Conservation (phyloP, 164 flowering plant genomes). For the Liriodendron chinense region DNA sequence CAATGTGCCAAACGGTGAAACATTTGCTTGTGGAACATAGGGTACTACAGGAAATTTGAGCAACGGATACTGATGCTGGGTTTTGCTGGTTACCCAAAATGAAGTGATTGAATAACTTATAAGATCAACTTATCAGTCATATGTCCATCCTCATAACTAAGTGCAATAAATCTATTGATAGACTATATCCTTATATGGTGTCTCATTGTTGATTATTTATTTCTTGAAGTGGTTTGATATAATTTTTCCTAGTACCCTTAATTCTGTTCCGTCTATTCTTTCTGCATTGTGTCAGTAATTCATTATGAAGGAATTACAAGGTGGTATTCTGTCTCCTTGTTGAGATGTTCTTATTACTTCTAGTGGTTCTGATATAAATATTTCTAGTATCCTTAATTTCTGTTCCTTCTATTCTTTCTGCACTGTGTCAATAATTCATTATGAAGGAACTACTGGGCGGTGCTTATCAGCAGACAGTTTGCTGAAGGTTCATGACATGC, state of each 20-base stretch:
- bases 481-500: too few relatives aligned
- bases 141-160: neutral
- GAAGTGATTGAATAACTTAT: too few relatives aligned
- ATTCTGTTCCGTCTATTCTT: neutral
- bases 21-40: neutral
- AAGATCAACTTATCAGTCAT: neutral
- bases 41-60: neutral
- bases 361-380: neutral
- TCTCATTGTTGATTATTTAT: neutral
- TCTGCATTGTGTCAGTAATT: neutral
- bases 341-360: neutral
- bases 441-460: neutral
- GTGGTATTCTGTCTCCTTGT: neutral
- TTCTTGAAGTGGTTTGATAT: neutral
- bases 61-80: too few relatives aligned
- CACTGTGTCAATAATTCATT: neutral
- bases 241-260: neutral
- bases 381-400: neutral
- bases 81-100: too few relatives aligned
- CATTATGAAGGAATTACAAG: neutral
- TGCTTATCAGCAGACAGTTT: too few relatives aligned
- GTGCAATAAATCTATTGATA: neutral
- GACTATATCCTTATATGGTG: neutral
- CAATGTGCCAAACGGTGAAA: too few relatives aligned
- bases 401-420: neutral